phyloP scores from a whole-genome alignment of 2,329 filamentous ascomycete species.

The Ascochyta pisi region DNA sequence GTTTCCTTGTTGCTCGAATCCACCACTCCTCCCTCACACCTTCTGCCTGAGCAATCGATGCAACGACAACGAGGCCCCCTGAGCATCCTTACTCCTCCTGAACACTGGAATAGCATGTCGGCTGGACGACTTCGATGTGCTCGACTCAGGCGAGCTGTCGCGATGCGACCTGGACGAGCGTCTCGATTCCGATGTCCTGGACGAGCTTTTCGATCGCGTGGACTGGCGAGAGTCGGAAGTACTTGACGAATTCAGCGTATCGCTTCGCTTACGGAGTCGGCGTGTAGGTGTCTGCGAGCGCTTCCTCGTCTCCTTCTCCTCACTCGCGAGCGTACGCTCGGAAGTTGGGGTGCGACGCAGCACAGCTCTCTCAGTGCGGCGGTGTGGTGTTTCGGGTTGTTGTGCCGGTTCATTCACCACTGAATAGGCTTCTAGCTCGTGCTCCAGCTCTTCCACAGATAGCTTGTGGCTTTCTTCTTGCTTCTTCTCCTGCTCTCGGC shows the following conservation, averaged over 20 bases:
- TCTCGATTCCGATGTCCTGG: conserved; percentile 2
- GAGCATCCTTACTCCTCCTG: conserved; percentile 10
- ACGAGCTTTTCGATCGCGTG: conserved; percentile 10
- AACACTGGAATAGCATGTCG: conserved; percentile 8
- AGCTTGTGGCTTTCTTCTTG: background rate
- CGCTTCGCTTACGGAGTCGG: conserved; percentile 30
- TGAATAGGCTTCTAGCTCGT: conserved; percentile 4
- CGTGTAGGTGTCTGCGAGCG: conserved; percentile 13
- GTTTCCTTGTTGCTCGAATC: background rate
- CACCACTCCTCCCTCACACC: background rate
- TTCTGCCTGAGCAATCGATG: conserved; percentile 16
- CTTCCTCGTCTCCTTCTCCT: conserved; percentile 14
- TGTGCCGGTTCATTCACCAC: conserved; percentile 4
- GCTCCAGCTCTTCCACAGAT: conserved; percentile 11
- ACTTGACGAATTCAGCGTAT: conserved; percentile 27
- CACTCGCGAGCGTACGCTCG: conserved; percentile 8
- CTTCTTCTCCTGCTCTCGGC: conserved; percentile 12
- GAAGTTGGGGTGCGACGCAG: conserved; percentile 8
- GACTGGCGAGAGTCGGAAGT: conserved; percentile 22
- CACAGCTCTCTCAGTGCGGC: conserved; percentile 4
- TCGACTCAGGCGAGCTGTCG: conserved; percentile 15
- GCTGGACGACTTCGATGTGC: conserved; percentile 13
- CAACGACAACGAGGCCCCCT: conserved; percentile 13
- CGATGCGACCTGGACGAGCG: conserved; percentile 13
- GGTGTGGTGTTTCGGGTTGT: conserved; percentile 4